phyloP scores from a whole-genome alignment of 2,329 filamentous ascomycete species.

The Fusarium clavum region DNA sequence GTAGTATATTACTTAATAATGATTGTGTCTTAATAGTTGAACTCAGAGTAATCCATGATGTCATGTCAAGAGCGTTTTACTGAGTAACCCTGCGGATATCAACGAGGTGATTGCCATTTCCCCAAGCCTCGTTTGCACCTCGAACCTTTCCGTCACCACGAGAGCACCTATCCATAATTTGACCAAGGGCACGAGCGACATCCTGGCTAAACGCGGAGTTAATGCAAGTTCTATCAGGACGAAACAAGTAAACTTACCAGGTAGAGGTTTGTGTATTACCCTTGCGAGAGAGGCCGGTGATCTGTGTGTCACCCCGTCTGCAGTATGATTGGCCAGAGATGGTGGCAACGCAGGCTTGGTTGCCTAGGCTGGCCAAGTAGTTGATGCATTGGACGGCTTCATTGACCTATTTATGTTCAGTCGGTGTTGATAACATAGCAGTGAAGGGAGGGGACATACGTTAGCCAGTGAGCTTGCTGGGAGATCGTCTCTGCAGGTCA shows the following conservation, averaged over 20 bases:
- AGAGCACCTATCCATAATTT: neutral
- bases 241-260: neutral
- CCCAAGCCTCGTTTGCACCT: neutral
- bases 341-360: conserved; percentile 1
- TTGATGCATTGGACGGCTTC: conserved; percentile 25
- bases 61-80: too few relatives aligned
- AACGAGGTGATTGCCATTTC: neutral
- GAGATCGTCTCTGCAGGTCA: conserved; percentile 11
- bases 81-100: neutral
- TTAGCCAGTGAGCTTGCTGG: neutral
- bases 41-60: too few relatives aligned
- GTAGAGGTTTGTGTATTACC: neutral
- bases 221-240: accelerated
- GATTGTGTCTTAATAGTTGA: accelerated
- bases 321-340: conserved; percentile 15
- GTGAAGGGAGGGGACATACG: neutral
- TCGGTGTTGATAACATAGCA: accelerated
- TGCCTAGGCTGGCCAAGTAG: conserved; percentile 18
- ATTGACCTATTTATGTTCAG: neutral
- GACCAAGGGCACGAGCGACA: neutral
- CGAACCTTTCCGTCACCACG: neutral
- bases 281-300: conserved; percentile 1
- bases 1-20: too few relatives aligned
- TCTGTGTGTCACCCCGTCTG: conserved; percentile 26
- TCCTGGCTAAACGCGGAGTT: neutral